Evolutionary conservation across 2,329 filamentous ascomycete species (phyloP).

Genomic region (Aspergillus arachidicola): DNA sequence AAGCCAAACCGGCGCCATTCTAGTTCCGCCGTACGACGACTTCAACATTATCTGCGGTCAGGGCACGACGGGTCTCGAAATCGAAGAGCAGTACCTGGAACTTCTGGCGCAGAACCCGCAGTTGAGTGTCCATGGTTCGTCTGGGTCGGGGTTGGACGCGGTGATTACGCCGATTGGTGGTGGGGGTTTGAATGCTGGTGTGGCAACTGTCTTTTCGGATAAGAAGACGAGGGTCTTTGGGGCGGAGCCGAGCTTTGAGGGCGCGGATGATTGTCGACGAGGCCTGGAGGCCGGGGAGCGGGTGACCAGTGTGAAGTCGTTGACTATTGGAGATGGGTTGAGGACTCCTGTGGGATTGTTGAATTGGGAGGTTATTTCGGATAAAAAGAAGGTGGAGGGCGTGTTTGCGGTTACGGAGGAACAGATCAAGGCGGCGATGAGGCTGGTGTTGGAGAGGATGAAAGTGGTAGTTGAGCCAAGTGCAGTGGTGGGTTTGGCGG

Average conservation of each 20-base stretch:
- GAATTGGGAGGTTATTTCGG: constrained; percentile 77
- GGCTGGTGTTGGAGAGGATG: constrained; percentile 79
- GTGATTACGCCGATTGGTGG: constrained; percentile 85
- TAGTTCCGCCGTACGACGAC: constrained; percentile 91
- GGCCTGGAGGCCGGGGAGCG: constrained; percentile 67
- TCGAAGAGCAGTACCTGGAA: constrained; percentile 70
- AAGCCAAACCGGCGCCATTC: constrained; percentile 69
- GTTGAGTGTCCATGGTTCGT: constrained; percentile 27
- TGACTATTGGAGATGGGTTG: constrained; percentile 88
- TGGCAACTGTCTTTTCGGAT: constrained; percentile 71
- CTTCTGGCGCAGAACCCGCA: constrained; percentile 46
- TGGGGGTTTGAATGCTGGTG: constrained; percentile 82
- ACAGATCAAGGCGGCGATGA: constrained; percentile 76
- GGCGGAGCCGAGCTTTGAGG: constrained; percentile 79
- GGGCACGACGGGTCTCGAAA: constrained; percentile 83
- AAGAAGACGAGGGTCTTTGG: constrained; percentile 80
- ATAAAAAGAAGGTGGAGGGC: constrained; percentile 67
- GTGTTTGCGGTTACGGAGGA: constrained; percentile 78
- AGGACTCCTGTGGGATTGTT: constrained; percentile 76
- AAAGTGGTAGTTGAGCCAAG: constrained; percentile 92
- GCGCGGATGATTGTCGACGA: constrained; percentile 78
- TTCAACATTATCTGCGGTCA: constrained; percentile 89
- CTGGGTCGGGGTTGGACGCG: constrained; percentile 56
- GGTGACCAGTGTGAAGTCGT: constrained; percentile 68
- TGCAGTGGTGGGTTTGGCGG: constrained; percentile 80